Base-by-base conservation (phyloP, 2,329 filamentous ascomycete genomes). In the Fonsecaea pedrosoi region DNA sequence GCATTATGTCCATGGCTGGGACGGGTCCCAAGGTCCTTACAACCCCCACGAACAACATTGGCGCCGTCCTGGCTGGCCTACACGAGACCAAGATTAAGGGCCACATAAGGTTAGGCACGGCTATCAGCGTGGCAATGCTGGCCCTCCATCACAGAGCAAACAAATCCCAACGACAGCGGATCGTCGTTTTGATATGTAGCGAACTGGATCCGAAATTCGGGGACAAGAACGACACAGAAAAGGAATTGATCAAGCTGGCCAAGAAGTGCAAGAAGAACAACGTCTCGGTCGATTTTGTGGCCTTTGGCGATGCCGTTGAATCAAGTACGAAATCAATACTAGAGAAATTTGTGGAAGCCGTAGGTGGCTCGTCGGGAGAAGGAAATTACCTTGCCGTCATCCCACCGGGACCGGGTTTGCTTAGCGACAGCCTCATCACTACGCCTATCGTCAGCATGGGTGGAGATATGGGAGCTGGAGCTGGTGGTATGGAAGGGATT, bases 201-300 rank as follows among this genome's bases (percentile, higher is more conserved):
- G 91, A 94, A 34, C 90, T 98, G 76, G 72, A 73, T 45, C 65
- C 62, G 18, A 71, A 70, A 45, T 72, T 72, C 50, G 67, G 70
- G 34, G 71, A 73, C 60, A 70, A 70, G 66, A 86, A 89, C 69
- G 95, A 99, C 77, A 90, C 92, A 71, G 91, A 97, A 79, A 95
- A 95, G 82, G 88, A 90, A 62, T 87, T 99, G 59, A 87, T 94
- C 69, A 92, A 92, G 77, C 86, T 99, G 35, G 94, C 95, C 54
- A 96, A 95, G 84, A 96, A 95, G 83, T 96, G 98, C 93, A 98
- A 98, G 88, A 99, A 99, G 86, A 91, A 90, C 80, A 94, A 92
- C 76, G 92, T 97, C 68, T 92, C 90, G 69, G 92, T 99, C 76
- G 95, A 99, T 79, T 94, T 99, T 76, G 87, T 99, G 69, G 88